Percentiles rank a stretch among this genome's conserved stretches.
These are phyloP conservation scores for Chrysopogon serrulatus DNA, from an alignment of 176 grass and related monocot genomes.

Conservation along the genomic window DNA sequence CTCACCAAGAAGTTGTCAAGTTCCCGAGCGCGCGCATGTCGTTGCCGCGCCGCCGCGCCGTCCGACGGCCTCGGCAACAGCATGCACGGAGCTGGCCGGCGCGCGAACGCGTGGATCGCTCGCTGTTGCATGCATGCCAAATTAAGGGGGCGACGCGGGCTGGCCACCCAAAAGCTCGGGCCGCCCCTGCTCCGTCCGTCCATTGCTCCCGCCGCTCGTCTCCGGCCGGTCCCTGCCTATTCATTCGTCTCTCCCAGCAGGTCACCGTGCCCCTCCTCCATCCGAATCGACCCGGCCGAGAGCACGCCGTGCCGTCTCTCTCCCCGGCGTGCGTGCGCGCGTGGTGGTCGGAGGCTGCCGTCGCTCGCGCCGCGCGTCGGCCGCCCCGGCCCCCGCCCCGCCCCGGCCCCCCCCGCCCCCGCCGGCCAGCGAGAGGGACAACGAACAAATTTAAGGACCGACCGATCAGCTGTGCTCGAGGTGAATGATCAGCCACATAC, in stretches of 20 bases:
- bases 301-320: neutral
- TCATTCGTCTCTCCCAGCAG: neutral
- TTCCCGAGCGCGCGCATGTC: neutral
- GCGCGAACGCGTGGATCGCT: neutral
- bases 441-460: neutral
- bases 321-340: neutral
- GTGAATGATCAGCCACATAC: neutral
- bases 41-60: no score
- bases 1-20: no score
- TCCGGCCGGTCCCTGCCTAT: neutral
- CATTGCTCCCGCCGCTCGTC: slow-evolving; percentile 11
- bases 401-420: neutral
- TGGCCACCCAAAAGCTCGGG: neutral
- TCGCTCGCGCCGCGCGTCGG: slow-evolving; percentile 7
- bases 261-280: neutral
- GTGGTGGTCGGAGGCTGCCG: slow-evolving; percentile 45
- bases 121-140: neutral
- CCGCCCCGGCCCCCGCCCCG: no score
- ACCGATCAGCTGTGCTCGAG: neutral
- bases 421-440: neutral
- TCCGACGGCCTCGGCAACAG: neutral
- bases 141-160: neutral
- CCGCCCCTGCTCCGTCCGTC: neutral
- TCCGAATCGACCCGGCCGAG: neutral
- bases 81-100: neutral